Conservation (phyloP, 1,284 basidiomycete genomes). For the Sparassis latifolia region DNA sequence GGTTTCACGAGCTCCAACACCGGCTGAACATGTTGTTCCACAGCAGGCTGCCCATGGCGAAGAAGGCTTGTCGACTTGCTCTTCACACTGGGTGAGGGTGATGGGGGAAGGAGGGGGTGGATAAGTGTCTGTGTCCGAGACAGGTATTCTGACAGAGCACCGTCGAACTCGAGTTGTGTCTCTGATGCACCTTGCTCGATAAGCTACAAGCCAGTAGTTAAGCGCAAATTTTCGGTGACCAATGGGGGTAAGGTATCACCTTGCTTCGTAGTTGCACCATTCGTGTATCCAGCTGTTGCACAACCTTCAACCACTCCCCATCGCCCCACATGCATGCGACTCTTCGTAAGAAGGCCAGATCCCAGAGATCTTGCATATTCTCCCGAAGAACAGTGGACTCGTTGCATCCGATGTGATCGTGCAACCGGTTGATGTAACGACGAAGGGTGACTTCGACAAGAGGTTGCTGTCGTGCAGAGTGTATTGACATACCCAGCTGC, state of each 20-base stretch:
- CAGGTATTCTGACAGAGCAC: slow-evolving; percentile 17
- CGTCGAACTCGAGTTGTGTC: slow-evolving; percentile 7
- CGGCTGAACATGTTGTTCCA: slow-evolving; percentile 30
- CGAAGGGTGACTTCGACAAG: slow-evolving; percentile 35
- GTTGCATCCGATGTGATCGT: slow-evolving; percentile 21
- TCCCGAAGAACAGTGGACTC: slow-evolving; percentile 3
- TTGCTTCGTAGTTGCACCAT: slow-evolving; percentile 2
- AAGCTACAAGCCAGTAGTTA: not conserved
- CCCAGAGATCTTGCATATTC: slow-evolving; percentile 23
- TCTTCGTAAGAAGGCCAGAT: slow-evolving; percentile 43
- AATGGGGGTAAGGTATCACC: slow-evolving; percentile 2
- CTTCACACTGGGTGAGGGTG: slow-evolving; percentile 13
- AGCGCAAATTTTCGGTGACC: too few species aligned
- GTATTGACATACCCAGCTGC: slow-evolving; percentile 40
- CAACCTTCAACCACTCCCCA: not conserved
- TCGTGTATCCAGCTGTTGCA: slow-evolving; percentile 5
- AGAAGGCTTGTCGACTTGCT: slow-evolving; percentile 20
- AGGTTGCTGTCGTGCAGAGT: slow-evolving; percentile 26
- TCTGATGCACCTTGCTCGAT: not conserved
- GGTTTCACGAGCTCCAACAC: slow-evolving; percentile 37
- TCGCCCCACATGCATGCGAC: slow-evolving; percentile 8
- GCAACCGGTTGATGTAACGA: slow-evolving; percentile 32
- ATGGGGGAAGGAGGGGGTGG: slow-evolving; percentile 26
- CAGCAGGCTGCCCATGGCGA: slow-evolving; percentile 21
- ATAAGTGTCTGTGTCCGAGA: slow-evolving; percentile 29